Percentiles rank a stretch among this genome's conserved stretches.
Conservation (phyloP, 176 grass and related monocot species). For the Puya raimondii region DNA sequence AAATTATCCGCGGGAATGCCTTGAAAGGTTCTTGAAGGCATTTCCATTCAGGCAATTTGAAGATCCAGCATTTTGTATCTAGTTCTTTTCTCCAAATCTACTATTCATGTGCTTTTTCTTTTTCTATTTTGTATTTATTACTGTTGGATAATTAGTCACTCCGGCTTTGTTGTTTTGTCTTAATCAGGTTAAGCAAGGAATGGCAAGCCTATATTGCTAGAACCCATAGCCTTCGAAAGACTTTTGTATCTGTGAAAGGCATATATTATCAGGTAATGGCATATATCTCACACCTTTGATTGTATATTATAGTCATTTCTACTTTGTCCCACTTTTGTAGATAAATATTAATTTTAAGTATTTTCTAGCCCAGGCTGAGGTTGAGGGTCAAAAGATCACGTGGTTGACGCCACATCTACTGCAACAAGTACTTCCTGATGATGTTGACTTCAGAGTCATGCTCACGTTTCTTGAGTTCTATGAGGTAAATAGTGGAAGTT, state of each 20-base stretch:
- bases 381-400: constrained; percentile 95
- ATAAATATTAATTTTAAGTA: constrained; percentile 9
- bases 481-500: constrained; percentile 33
- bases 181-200: constrained; percentile 90
- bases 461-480: constrained; percentile 95
- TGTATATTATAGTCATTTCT: neutral
- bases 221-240: constrained; percentile 76
- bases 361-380: constrained; percentile 62
- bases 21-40: neutral
- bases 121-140: neutral
- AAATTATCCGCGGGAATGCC: neutral
- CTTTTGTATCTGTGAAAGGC: constrained; percentile 96
- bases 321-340: neutral
- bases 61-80: neutral
- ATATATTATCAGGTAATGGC: constrained; percentile 85
- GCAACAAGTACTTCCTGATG: constrained; percentile 84
- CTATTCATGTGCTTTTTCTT: neutral
- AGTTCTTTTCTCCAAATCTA: neutral
- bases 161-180: neutral
- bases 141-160: neutral
- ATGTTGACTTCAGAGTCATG: constrained; percentile 99
- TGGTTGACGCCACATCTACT: constrained; percentile 96
- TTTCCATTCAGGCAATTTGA: too few relatives aligned
- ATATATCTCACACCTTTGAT: constrained; percentile 1
- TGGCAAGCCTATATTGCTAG: constrained; percentile 96